Evolutionary conservation across 163 green algal genomes (phyloP).

Genomic region (Prototheca wickerhamii): DNA sequence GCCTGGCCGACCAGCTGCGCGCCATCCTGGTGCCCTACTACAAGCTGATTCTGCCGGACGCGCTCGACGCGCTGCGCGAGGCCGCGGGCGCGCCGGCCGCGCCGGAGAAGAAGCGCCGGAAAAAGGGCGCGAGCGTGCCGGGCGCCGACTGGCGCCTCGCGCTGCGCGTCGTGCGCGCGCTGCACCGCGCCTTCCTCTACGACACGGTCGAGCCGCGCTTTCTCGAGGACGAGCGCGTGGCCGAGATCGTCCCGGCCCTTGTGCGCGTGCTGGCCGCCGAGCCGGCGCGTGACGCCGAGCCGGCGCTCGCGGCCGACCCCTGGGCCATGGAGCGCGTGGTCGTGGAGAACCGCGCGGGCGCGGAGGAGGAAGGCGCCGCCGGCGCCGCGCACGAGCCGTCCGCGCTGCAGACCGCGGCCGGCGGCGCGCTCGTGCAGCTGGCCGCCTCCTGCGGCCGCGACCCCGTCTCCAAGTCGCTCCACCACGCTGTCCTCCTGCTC

Average conservation of each 20-base stretch:
- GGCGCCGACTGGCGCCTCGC: constrained; percentile 47
- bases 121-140: constrained; percentile 36
- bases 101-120: constrained; percentile 51
- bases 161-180: constrained; percentile 39
- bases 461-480: constrained; percentile 61
- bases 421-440: constrained; percentile 48
- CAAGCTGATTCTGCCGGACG: constrained; percentile 50
- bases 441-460: constrained; percentile 52
- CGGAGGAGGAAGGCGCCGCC: neutral
- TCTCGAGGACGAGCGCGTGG: constrained; percentile 60
- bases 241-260: constrained; percentile 53
- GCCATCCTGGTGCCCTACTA: constrained; percentile 77
- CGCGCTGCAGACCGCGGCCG: neutral
- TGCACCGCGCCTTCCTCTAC: constrained; percentile 75
- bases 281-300: constrained; percentile 1
- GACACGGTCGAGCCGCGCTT: constrained; percentile 46
- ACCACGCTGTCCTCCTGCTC: constrained; percentile 69
- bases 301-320: constrained; percentile 9
- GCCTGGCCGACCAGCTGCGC: constrained; percentile 50
- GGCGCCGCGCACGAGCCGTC: neutral
- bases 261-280: constrained; percentile 44
- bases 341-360: neutral
- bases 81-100: constrained; percentile 6
- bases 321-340: neutral
- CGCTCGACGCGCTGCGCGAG: neutral